Evolutionary conservation across 352 stramenopile species (phyloP), one percentile per base, ranked within the genome.

Genomic region (Globisporangium spinosum): DNA sequence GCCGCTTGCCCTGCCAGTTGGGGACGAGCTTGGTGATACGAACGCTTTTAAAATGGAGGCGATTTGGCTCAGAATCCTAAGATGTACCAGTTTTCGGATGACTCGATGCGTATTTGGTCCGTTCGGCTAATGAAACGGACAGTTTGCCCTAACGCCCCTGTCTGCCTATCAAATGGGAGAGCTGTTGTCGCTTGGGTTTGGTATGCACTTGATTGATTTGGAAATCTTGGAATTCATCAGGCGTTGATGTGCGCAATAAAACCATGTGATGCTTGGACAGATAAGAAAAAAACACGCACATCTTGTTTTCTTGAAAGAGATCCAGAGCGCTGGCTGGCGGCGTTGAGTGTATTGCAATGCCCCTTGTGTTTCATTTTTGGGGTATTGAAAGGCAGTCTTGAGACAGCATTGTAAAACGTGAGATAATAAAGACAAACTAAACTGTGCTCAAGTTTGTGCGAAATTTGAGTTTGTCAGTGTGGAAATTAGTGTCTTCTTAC

Each of bases 41-140:
- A 49, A 20, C 43, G 10, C 17, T 47, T 51, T 22, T 22, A 29
- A 56, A 25, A 27, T 54, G 47, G 47, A 25, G n/a, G 49, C n/a
- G 2, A 9, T 23, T 13, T 60, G 32, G 20, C 56, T 62, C 56
- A 25, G 29, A 40, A 40, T 62, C 56, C 56, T 62, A 32, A 49
- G 56, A 61, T n/a, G 56, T 32, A 23, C 10, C 9, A 22, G 13
- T 12, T 38, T 38, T 38, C 5, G 56, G 32, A 62, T 62, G 32
- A 62, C 56, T 62, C 55, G 55, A 49, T n/a, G 10, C n/a, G 22
- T 62, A 38, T 38, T 32, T 49, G 8, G 43, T 51, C 8, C 40
- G 17, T 12, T 51, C 43, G 43, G 43, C 43, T 51, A 23, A 23
- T 51, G 43, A 51, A 51, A 51, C 43, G 17, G 43, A 51, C 43